Evolutionary conservation across 495 filamentous ascomycete species (phyloP).

Genomic region (Entonaema liquescens): DNA sequence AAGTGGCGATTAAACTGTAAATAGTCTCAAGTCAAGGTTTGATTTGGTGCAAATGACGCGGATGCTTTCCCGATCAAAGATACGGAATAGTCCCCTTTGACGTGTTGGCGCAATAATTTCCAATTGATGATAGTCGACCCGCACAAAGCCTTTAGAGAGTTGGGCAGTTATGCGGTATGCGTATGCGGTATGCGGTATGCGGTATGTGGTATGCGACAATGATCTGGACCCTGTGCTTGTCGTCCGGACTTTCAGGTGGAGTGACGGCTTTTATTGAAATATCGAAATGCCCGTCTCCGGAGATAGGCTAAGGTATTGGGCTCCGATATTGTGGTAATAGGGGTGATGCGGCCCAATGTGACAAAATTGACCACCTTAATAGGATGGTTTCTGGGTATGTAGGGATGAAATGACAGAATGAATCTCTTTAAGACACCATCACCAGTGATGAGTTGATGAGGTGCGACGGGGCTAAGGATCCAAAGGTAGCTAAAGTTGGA

Average conservation of each 20-base stretch:
- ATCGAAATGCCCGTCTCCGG: not conserved
- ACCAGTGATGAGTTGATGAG: conserved; percentile 23
- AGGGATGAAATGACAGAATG: conserved; percentile 20
- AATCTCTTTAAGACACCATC: conserved; percentile 20
- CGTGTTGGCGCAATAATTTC: conserved; percentile 14
- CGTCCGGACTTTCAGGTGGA: not conserved
- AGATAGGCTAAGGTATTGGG: conserved; percentile 13
- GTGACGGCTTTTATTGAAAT: not conserved
- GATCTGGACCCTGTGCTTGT: conserved; percentile 6
- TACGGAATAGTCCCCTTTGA: conserved; percentile 13
- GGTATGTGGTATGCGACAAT: conserved; percentile 29
- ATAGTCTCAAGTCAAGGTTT: conserved; percentile 1
- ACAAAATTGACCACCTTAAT: conserved; percentile 15
- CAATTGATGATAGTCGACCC: conserved; percentile 22
- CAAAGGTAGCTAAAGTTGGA: not conserved
- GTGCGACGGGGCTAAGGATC: conserved; percentile 6
- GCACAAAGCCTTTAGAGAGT: not conserved
- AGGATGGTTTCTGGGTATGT: conserved; percentile 3
- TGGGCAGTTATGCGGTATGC: conserved; percentile 1
- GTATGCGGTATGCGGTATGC: not conserved
- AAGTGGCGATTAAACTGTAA: conserved; percentile 28
- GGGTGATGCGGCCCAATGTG: conserved; percentile 31
- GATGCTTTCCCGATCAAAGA: not conserved
- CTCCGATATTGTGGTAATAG: conserved; percentile 5
- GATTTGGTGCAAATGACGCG: conserved; percentile 1